Conservation (phyloP, 2,329 filamentous ascomycete species). For the Penicillium sp. region DNA sequence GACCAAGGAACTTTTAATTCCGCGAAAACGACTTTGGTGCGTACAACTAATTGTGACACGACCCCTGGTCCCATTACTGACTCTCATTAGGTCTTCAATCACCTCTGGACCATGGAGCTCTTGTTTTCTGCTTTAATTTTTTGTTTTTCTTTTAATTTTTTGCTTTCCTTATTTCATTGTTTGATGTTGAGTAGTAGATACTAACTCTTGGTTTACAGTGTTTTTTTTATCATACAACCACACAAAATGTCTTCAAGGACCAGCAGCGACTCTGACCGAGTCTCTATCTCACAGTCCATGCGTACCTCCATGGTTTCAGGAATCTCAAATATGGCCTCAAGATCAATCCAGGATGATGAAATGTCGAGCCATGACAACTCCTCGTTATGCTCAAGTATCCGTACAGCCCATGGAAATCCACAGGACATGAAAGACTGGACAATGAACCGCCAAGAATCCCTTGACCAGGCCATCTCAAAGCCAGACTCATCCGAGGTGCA, state of each 20-base stretch:
- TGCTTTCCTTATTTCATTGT: slow-evolving; percentile 10
- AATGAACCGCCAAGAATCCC: slow-evolving; percentile 39
- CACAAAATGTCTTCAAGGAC: slow-evolving; percentile 40
- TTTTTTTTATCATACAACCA: slow-evolving; percentile 25
- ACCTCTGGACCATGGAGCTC: slow-evolving; percentile 20
- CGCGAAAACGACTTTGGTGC: slow-evolving; percentile 13
- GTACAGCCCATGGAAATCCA: slow-evolving; percentile 33
- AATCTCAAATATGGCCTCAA: slow-evolving; percentile 40
- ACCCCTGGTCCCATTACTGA: slow-evolving; percentile 7
- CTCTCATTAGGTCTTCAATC: slow-evolving; percentile 5
- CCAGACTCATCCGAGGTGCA: slow-evolving; percentile 42
- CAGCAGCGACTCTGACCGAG: slow-evolving; percentile 38
- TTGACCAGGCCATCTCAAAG: slow-evolving; percentile 40
- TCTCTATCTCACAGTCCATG: slow-evolving; percentile 39
- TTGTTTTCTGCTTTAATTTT: slow-evolving; percentile 1
- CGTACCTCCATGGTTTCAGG: slow-evolving; percentile 37
- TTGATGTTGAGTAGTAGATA: slow-evolving; percentile 26
- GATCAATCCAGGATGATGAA: slow-evolving; percentile 44
- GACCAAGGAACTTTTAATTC: slow-evolving; percentile 6
- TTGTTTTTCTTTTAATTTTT: slow-evolving; percentile 6
- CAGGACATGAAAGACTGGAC: slow-evolving; percentile 41
- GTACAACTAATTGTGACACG: not conserved
- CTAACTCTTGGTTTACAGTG: slow-evolving; percentile 36
- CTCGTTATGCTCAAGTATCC: slow-evolving; percentile 42
- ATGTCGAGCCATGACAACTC: slow-evolving; percentile 43